These are phyloP conservation scores for Schizonepeta tenuifolia DNA, from an alignment of 257 asterid genomes.

Conservation along the genomic window DNA sequence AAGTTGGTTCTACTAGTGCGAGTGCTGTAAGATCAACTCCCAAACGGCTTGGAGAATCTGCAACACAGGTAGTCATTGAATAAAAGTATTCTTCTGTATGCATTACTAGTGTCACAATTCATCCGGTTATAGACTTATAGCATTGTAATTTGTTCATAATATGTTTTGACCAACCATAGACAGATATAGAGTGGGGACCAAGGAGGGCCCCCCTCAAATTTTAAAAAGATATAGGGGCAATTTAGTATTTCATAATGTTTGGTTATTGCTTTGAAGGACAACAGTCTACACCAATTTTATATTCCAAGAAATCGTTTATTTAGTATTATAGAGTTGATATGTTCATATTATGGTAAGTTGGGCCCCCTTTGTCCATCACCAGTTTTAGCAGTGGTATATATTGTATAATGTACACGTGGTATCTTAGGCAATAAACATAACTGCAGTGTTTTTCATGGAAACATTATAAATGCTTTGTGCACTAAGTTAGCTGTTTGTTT, in stretches of 20 bases:
- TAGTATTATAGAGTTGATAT: background rate
- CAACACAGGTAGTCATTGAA: slow-evolving; percentile 62
- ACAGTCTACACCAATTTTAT: no score
- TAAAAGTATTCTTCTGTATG: background rate
- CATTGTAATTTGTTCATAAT: no score
- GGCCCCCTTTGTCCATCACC: background rate
- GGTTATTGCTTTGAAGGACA: no score
- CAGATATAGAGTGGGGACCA: no score
- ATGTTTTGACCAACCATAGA: no score
- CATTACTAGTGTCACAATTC: slow-evolving; percentile 7
- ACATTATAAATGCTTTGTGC: background rate
- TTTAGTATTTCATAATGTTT: no score
- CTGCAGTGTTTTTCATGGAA: background rate
- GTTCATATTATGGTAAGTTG: background rate
- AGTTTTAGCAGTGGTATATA: background rate
- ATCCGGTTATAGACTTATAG: background rate
- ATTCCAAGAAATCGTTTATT: no score
- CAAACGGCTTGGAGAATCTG: slow-evolving; percentile 68
- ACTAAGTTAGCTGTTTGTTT: slow-evolving; percentile 27
- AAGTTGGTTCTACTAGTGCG: slow-evolving; percentile 51
- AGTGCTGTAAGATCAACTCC: slow-evolving; percentile 36
- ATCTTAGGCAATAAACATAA: slow-evolving; percentile 3
- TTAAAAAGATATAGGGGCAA: no score
- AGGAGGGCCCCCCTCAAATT: no score
- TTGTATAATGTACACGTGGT: background rate